Evolutionary conservation across 345 rosid species (phyloP).

Genomic region (Reutealis trisperma): DNA sequence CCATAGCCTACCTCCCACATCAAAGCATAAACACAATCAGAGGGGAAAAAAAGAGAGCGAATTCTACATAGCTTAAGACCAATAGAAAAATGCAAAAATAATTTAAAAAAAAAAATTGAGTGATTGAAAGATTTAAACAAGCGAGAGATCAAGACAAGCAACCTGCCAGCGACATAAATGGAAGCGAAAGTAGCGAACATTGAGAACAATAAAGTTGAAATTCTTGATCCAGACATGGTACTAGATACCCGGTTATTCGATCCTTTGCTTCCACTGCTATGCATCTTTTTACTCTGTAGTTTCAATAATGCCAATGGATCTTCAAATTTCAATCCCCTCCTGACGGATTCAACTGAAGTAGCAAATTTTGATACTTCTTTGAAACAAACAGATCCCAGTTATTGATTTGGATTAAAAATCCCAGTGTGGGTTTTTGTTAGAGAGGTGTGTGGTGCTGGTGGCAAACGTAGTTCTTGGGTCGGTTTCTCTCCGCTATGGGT

Average conservation of each 20-base stretch:
- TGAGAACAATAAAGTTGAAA: slow-evolving; percentile 61
- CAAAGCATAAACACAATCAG: slow-evolving; percentile 10
- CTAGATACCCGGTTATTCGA: slow-evolving; percentile 42
- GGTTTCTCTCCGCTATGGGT: background rate
- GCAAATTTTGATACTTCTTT: background rate
- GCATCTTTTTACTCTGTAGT: slow-evolving; percentile 14
- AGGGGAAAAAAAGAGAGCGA: background rate
- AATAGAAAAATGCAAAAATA: background rate
- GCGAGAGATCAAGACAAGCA: background rate
- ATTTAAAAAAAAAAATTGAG: background rate
- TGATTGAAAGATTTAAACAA: background rate
- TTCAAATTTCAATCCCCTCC: background rate
- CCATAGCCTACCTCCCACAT: slow-evolving; percentile 26
- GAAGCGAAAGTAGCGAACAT: slow-evolving; percentile 36
- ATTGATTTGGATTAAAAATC: background rate
- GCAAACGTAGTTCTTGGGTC: background rate
- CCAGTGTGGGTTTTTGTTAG: background rate
- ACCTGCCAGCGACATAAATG: slow-evolving; percentile 35
- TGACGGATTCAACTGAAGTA: background rate
- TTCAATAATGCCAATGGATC: slow-evolving; percentile 5
- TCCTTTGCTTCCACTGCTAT: slow-evolving; percentile 30
- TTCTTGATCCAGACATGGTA: slow-evolving; percentile 40
- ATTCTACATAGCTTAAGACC: background rate
- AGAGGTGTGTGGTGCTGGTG: background rate
- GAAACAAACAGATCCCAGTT: background rate